These are phyloP conservation scores for Lolium multiflorum DNA, from an alignment of 176 grass and related monocot genomes.

Conservation along the genomic window DNA sequence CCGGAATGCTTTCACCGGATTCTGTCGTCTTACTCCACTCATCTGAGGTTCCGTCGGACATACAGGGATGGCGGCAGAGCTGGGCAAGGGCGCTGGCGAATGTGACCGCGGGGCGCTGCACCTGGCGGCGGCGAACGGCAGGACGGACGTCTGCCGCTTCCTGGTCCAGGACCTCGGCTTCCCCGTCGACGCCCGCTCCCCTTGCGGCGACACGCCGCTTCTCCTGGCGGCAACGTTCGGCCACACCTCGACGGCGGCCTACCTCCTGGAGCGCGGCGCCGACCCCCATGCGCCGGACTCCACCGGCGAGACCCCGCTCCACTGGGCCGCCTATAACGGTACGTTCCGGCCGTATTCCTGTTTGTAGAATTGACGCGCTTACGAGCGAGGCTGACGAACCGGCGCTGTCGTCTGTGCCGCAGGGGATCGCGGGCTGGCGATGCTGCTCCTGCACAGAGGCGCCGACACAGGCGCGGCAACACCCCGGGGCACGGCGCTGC, in stretches of 20 bases:
- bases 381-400: neutral
- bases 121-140: constrained; percentile 17
- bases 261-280: constrained; percentile 30
- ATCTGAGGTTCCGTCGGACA: neutral
- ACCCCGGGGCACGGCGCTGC: constrained; percentile 25
- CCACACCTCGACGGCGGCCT: constrained; percentile 8
- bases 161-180: neutral
- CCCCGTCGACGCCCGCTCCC: constrained; percentile 22
- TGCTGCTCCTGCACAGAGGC: constrained; percentile 24
- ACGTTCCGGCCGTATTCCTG: no score
- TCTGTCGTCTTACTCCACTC: neutral
- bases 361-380: no score
- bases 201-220: constrained; percentile 6
- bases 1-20: neutral
- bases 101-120: neutral
- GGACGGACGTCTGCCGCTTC: constrained; percentile 11
- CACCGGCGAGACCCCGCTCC: constrained; percentile 27
- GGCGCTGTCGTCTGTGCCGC: neutral
- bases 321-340: constrained; percentile 37
- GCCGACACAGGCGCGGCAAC: constrained; percentile 14
- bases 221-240: neutral
- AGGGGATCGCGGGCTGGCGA: constrained; percentile 13
- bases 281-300: neutral
- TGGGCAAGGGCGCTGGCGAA: neutral
- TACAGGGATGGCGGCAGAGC: constrained; percentile 13